These are phyloP conservation scores for Asparagopsis taxiformis DNA, from an alignment of 31 red algal species.

Conservation along the genomic window DNA sequence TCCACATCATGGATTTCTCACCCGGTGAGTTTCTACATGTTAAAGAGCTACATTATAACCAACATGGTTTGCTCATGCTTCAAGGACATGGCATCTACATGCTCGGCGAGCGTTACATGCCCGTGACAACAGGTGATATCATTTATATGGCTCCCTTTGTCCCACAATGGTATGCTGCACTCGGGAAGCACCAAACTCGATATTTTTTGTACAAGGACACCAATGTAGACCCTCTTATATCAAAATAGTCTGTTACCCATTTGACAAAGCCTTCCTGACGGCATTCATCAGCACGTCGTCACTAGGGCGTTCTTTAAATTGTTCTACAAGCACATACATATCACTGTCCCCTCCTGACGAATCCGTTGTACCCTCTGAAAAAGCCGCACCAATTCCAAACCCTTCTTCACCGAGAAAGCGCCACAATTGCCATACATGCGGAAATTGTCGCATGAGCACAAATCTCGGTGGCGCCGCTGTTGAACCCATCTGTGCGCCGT, in stretches of 20 bases:
- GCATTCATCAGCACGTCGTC: slow-evolving; percentile 24
- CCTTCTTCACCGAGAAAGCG: slow-evolving; percentile 24
- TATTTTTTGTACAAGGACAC: slow-evolving; percentile 86
- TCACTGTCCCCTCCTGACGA: background rate
- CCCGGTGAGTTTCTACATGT: slow-evolving; percentile 69
- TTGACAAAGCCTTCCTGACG: no score
- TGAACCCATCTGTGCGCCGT: background rate
- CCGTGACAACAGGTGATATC: slow-evolving; percentile 68
- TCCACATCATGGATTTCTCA: slow-evolving; percentile 81
- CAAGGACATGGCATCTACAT: slow-evolving; percentile 64
- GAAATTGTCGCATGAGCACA: slow-evolving; percentile 44
- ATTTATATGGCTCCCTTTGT: slow-evolving; percentile 77
- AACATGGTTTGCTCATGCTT: slow-evolving; percentile 76
- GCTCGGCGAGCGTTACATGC: slow-evolving; percentile 49
- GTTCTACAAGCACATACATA: slow-evolving; percentile 13
- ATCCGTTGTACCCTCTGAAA: background rate
- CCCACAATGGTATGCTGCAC: slow-evolving; percentile 74
- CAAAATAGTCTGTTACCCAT: no score
- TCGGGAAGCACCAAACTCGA: slow-evolving; percentile 37
- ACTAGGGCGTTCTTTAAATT: slow-evolving; percentile 21
- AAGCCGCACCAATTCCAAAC: background rate
- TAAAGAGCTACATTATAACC: slow-evolving; percentile 80
- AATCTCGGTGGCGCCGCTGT: slow-evolving; percentile 5
- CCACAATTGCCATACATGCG: slow-evolving; percentile 41
- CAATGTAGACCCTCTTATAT: slow-evolving; percentile 63